These are phyloP conservation scores for Monosporascus sp. DNA, from an alignment of 2,329 filamentous ascomycete genomes.

Conservation along the genomic window DNA sequence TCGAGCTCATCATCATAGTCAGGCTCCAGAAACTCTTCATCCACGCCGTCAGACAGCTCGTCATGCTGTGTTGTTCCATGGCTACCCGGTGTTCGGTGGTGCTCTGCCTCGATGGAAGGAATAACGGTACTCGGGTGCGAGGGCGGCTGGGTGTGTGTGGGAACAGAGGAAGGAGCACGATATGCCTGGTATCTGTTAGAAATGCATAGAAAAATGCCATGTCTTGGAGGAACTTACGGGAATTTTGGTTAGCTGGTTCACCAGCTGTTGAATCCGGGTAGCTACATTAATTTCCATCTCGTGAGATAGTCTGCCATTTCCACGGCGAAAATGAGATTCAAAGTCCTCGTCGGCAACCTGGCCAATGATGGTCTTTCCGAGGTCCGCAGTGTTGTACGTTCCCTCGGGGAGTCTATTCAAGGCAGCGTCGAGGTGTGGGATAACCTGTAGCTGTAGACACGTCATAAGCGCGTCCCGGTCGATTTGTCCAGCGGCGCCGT, in stretches of 20 bases:
- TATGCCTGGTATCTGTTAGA: conserved; percentile 14
- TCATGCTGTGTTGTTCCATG: neutral
- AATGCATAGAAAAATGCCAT: neutral
- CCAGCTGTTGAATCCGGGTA: conserved; percentile 13
- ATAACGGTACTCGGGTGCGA: neutral
- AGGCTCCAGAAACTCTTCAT: neutral
- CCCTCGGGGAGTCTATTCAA: conserved; percentile 8
- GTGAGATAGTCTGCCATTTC: conserved; percentile 13
- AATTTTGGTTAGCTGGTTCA: conserved; percentile 11
- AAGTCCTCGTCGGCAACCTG: conserved; percentile 18
- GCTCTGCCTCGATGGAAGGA: neutral
- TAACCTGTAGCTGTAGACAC: conserved; percentile 22
- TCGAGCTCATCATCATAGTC: neutral
- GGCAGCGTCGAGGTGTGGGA: conserved; percentile 22
- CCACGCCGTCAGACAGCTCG: neutral
- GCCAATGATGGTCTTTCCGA: conserved; percentile 16
- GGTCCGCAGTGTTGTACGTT: conserved; percentile 16
- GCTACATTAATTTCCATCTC: conserved; percentile 14
- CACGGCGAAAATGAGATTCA: conserved; percentile 14
- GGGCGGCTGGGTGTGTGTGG: neutral
- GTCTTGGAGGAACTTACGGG: conserved; percentile 11
- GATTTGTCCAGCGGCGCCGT: neutral
- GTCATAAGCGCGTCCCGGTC: conserved; percentile 9
- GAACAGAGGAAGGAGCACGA: conserved; percentile 1
- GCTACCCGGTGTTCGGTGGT: neutral